Evolutionary conservation across 805 yeast species (phyloP).

Genomic region (Lipomyces anomalus): DNA sequence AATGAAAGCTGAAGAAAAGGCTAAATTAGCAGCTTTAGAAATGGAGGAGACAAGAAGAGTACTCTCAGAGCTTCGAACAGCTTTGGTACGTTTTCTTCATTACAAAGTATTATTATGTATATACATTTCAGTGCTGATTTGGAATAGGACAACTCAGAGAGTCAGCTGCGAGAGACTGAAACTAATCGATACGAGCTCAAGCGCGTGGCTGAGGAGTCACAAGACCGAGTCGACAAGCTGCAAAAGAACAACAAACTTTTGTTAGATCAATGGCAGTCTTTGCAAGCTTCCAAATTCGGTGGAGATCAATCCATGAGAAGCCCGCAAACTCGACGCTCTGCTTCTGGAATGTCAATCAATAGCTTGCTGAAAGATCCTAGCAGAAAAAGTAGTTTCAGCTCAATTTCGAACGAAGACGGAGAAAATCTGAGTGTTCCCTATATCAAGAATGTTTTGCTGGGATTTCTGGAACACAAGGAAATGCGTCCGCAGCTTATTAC

Average conservation of each 20-base stretch:
- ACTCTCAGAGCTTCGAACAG: slow-evolving; percentile 24
- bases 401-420: slow-evolving; percentile 16
- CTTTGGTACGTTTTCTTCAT: slow-evolving; percentile 13
- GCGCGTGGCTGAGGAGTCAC: slow-evolving; percentile 34
- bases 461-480: slow-evolving; percentile 88
- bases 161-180: slow-evolving; percentile 29
- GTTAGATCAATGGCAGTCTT: slow-evolving; percentile 31
- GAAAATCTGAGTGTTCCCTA: slow-evolving; percentile 45
- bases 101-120: background rate
- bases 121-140: background rate
- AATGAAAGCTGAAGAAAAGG: slow-evolving; percentile 27
- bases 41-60: slow-evolving; percentile 27
- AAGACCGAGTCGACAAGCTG: slow-evolving; percentile 34
- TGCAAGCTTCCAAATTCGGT: slow-evolving; percentile 27
- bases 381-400: slow-evolving; percentile 6
- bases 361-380: background rate
- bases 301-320: slow-evolving; percentile 11
- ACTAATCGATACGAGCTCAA: slow-evolving; percentile 32
- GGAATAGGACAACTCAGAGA: slow-evolving; percentile 25
- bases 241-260: slow-evolving; percentile 34
- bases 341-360: slow-evolving; percentile 9
- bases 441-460: slow-evolving; percentile 81
- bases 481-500: slow-evolving; percentile 82
- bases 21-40: slow-evolving; percentile 28
- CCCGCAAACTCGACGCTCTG: slow-evolving; percentile 6